Conservation (phyloP, 2,329 filamentous ascomycete genomes). For the Boeremia lycopersici region DNA sequence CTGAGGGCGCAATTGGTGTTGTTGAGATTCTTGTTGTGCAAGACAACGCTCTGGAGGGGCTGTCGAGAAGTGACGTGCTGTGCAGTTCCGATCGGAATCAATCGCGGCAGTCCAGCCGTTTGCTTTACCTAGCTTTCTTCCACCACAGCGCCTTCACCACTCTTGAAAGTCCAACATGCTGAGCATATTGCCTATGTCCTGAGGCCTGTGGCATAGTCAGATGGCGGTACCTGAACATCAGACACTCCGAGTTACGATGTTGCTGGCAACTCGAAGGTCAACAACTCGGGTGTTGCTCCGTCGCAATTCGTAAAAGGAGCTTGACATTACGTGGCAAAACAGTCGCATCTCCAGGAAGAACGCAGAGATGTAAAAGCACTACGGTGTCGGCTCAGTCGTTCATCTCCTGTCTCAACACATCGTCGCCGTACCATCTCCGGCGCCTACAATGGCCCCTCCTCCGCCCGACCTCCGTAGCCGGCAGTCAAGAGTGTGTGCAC, state of each 20-base stretch:
- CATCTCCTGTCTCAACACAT: constrained; percentile 7
- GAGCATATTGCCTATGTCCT: too few relatives aligned
- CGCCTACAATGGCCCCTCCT: constrained; percentile 32
- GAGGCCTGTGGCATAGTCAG: neutral
- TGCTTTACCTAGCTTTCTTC: neutral
- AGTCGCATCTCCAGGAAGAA: neutral
- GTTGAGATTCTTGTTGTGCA: constrained; percentile 1
- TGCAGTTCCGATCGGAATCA: constrained; percentile 24
- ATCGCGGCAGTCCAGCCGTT: neutral
- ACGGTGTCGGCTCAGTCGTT: neutral
- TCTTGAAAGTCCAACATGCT: too few relatives aligned
- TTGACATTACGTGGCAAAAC: neutral
- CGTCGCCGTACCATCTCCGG: constrained; percentile 20
- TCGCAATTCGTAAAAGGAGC: neutral
- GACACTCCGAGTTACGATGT: neutral
- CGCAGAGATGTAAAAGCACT: neutral
- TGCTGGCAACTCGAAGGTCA: neutral
- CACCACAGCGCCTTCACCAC: neutral
- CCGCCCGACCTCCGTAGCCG: constrained; percentile 37
- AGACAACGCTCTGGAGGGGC: constrained; percentile 20
- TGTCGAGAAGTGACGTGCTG: constrained; percentile 19
- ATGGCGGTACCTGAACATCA: constrained; percentile 3
- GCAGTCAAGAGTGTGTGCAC: constrained; percentile 15
- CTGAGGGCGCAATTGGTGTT: constrained; percentile 10
- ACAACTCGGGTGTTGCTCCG: too few relatives aligned